Evolutionary conservation across 306 rosid genomes (phyloP), one percentile per base, ranked within the genome.

Genomic region (Bauhinia variegata): DNA sequence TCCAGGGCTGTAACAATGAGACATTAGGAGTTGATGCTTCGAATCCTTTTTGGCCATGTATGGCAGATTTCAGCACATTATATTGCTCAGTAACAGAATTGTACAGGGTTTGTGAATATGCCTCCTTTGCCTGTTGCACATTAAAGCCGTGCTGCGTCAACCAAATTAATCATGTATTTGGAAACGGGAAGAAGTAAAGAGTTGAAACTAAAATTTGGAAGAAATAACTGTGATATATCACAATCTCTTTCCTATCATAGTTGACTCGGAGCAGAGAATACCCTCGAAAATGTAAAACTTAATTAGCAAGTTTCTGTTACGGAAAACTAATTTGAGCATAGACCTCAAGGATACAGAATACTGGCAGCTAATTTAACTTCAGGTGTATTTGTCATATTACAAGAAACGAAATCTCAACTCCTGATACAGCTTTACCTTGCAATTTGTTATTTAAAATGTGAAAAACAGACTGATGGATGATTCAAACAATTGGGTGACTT

Each of bases 1-100:
- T 79, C 96, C 99, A 88, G 7, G 96, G 90, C 75, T 95, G 99
- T 28, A 96, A 85, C 84, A 95, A 73, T 70, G 89, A 79, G 59
- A 95, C 81, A 65, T 42, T 72, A 5, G 87, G 82, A 42, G 73
- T 83, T 59, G 97, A 86, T 53, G 96, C 96, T n/a, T 44, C 19
- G 30, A 80, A 67, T 74, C 96, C 99, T 76, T 79, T 78, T 66
- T 63, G 72, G 34, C 86, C 82, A 38, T 86, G 85, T 70, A 91
- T 51, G 12, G 99, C 96, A 52, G 88, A 78, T 78, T 85, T 86
- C 57, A 95, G 88, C 77, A 95, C 96, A 69, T 72, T 63, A 86
- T 90, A 95, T 72, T 95, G 99, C 73, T 71, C 79, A 4, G 70
- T 69, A 67, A 95, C 95, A 36, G 82, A 79, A 73, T 66, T 68